A percentile compares a stretch with the other conserved stretches of the same genome.
phyloP scores from a whole-genome alignment of 139 green algal species.

The Pleodorina starrii region DNA sequence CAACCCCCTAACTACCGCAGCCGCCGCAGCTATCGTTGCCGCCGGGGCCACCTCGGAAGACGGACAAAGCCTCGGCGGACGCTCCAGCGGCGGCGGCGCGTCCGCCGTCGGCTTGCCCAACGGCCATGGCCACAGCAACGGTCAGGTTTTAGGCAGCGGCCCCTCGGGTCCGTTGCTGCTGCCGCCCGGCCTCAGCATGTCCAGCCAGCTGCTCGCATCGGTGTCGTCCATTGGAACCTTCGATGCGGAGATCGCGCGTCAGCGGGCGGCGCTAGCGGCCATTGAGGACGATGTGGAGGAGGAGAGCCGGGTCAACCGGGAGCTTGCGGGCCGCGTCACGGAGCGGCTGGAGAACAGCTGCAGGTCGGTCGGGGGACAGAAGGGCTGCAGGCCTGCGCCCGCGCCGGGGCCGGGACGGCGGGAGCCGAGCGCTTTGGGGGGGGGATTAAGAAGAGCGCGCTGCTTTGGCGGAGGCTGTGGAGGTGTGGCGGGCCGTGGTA shows the following conservation, averaged over 20 bases:
- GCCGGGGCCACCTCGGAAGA: not conserved
- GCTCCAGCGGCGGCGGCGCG: not conserved
- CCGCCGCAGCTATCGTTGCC: not conserved
- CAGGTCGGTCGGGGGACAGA: too few relatives aligned
- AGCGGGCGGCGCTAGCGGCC: slow-evolving; percentile 30
- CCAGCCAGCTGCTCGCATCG: slow-evolving; percentile 1
- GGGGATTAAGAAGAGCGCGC: too few relatives aligned
- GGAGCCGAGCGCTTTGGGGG: too few relatives aligned
- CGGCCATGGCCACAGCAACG: not conserved
- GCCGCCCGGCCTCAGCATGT: not conserved
- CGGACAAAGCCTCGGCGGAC: slow-evolving; percentile 11
- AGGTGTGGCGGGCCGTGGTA: too few relatives aligned
- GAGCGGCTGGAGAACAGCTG: slow-evolving; percentile 51
- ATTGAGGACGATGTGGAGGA: slow-evolving; percentile 45
- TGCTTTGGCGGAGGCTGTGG: too few relatives aligned
- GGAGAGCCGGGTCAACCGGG: slow-evolving; percentile 50
- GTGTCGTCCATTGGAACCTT: slow-evolving; percentile 33
- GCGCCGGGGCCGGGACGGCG: too few relatives aligned
- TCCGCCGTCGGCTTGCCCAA: not conserved
- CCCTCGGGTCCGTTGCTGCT: not conserved
- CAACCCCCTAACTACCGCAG: not conserved
- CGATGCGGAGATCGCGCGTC: slow-evolving; percentile 34
- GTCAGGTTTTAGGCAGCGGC: not conserved
- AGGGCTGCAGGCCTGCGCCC: too few relatives aligned
- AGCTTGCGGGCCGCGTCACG: slow-evolving; percentile 42